Conservation (phyloP, 768 basidiomycete genomes). For the Xerocomellus dryophilus region DNA sequence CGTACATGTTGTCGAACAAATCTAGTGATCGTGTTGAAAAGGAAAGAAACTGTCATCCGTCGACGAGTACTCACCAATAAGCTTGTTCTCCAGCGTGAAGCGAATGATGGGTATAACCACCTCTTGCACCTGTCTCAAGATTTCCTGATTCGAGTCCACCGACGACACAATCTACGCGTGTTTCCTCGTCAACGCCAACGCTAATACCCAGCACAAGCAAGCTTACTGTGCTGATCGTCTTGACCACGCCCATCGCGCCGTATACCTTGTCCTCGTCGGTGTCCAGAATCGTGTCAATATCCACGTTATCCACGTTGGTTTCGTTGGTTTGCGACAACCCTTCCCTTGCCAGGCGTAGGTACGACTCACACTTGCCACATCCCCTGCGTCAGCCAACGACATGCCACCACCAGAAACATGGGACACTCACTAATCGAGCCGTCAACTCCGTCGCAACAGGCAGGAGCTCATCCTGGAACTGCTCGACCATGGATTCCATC, state of each 20-base stretch:
- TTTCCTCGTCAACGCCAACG: not conserved
- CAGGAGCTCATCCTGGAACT: constrained; percentile 78
- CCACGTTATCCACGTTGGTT: constrained; percentile 44
- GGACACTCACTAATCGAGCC: constrained; percentile 60
- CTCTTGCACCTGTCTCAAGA: constrained; percentile 76
- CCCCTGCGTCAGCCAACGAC: not conserved
- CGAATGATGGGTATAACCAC: constrained; percentile 74
- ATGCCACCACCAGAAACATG: not conserved
- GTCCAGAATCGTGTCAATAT: constrained; percentile 56
- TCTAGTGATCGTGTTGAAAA: constrained; percentile 41
- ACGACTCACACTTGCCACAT: constrained; percentile 66
- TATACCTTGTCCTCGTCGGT: constrained; percentile 84
- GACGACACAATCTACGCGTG: constrained; percentile 67
- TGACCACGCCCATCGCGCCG: constrained; percentile 82
- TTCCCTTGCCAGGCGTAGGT: constrained; percentile 74
- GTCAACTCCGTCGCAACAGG: constrained; percentile 83
- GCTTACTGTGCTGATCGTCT: constrained; percentile 77
- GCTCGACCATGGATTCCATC: constrained; percentile 85
- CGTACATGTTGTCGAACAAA: constrained; percentile 83
- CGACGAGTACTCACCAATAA: constrained; percentile 54
- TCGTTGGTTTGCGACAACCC: constrained; percentile 52
- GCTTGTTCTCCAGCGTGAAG: constrained; percentile 72
- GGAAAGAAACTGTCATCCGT: too few relatives aligned
- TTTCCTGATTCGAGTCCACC: constrained; percentile 69
- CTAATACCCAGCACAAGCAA: not conserved